phyloP scores from a whole-genome alignment of 306 rosid species.

The Cucumis hystrix region DNA sequence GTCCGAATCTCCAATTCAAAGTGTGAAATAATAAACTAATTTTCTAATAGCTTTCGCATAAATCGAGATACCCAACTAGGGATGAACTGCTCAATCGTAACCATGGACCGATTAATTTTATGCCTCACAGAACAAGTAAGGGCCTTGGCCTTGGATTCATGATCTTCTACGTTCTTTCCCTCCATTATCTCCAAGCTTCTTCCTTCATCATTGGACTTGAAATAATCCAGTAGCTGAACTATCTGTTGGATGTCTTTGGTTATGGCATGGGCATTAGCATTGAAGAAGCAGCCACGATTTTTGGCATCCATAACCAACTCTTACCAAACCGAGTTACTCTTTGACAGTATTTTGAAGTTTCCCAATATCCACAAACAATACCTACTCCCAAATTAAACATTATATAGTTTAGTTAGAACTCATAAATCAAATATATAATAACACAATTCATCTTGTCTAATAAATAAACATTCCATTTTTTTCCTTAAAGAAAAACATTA shows the following conservation, averaged over 20 bases:
- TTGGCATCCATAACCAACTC: constrained; percentile 39
- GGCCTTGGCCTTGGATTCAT: not conserved
- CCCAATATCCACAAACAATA: constrained; percentile 62
- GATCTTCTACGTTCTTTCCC: not conserved
- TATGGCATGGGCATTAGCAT: constrained; percentile 44
- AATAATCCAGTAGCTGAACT: constrained; percentile 9
- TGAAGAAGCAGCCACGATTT: constrained; percentile 41
- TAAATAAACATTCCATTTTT: no score
- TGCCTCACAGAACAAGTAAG: not conserved
- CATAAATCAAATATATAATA: no score
- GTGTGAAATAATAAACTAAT: no score
- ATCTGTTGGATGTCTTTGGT: constrained; percentile 33
- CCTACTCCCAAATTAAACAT: no score
- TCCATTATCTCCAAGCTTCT: not conserved
- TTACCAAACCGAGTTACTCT: constrained; percentile 41
- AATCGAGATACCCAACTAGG: not conserved
- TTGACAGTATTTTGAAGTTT: constrained; percentile 27
- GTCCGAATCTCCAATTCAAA: no score
- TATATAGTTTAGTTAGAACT: no score
- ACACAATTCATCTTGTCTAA: no score
- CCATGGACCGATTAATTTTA: not conserved
- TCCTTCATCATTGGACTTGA: not conserved
- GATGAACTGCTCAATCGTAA: not conserved
- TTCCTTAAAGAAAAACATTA: no score
- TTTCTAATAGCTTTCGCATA: not conserved